A percentile compares a stretch with the other conserved stretches of the same genome.
Evolutionary conservation across 495 filamentous ascomycete species (phyloP).

Genomic region (Trichoderma reesei): DNA sequence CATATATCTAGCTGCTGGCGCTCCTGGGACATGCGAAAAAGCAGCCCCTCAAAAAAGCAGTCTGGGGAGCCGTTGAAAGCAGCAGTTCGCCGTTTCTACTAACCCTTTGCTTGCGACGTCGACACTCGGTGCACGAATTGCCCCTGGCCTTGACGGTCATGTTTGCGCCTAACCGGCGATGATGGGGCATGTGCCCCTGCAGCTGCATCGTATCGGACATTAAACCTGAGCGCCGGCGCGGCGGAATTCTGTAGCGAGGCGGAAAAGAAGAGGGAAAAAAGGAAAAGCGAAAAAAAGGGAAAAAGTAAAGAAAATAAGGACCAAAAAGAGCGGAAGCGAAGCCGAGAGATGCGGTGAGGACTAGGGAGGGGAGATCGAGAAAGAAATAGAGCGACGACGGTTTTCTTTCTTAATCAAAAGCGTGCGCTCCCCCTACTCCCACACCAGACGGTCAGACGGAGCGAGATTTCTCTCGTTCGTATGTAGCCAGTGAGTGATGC

Average conservation of each 20-base stretch:
- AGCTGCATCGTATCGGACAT: slow-evolving; percentile 29
- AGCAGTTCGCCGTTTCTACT: background rate
- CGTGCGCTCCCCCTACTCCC: background rate
- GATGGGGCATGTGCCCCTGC: slow-evolving; percentile 7
- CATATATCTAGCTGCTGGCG: slow-evolving; percentile 6
- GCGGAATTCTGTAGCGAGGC: background rate
- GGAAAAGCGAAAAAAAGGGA: no score
- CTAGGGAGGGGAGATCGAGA: background rate
- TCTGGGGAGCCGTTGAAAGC: background rate
- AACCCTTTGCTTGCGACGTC: slow-evolving; percentile 33
- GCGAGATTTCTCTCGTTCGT: background rate
- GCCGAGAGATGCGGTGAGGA: background rate
- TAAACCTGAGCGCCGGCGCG: slow-evolving; percentile 12
- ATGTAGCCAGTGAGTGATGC: background rate
- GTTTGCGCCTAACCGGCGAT: background rate
- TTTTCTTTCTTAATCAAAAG: background rate
- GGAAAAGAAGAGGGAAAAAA: background rate
- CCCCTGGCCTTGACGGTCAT: slow-evolving; percentile 1
- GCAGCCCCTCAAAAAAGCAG: background rate
- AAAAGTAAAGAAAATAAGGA: background rate
- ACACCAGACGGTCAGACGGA: background rate
- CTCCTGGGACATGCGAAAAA: background rate
- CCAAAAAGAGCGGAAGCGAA: background rate
- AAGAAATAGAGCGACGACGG: background rate
- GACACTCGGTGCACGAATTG: slow-evolving; percentile 27